Conservation (phyloP, 208 protist species). For the Vickermania ingenoplastis region DNA sequence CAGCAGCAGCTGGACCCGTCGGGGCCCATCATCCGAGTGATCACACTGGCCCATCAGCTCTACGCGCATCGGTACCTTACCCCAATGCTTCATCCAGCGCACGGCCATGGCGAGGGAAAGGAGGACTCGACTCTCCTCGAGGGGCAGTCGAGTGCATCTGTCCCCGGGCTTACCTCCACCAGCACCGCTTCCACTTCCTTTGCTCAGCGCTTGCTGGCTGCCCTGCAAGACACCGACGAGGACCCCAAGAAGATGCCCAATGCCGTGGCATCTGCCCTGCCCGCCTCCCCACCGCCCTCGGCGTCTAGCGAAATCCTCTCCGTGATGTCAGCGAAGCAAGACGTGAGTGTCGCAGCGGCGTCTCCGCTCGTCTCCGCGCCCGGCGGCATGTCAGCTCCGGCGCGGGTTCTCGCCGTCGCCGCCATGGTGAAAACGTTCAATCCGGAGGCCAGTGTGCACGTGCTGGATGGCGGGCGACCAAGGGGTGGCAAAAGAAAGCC, state of each 20-base stretch:
- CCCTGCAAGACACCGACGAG: not conserved
- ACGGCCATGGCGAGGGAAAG: conserved; percentile 28
- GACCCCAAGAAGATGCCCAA: not conserved
- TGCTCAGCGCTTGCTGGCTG: not conserved
- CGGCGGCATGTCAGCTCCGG: conserved; percentile 34
- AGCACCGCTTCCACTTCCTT: not conserved
- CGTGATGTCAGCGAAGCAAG: not conserved
- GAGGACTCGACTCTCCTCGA: conserved; percentile 29
- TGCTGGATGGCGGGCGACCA: conserved; percentile 48
- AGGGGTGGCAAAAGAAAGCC: too few species aligned
- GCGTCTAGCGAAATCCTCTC: too few species aligned
- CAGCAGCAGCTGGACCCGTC: conserved; percentile 1
- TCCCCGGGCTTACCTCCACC: not conserved
- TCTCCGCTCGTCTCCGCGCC: not conserved
- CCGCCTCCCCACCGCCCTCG: not conserved
- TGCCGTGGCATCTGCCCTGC: not conserved
- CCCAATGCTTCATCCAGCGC: not conserved
- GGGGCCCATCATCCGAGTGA: conserved; percentile 49
- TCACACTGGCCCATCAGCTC: conserved; percentile 71
- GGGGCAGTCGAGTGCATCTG: conserved; percentile 33
- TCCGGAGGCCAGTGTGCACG: conserved; percentile 66
- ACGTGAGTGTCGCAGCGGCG: not conserved
- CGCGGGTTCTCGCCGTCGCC: conserved; percentile 69
- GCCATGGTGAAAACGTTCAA: conserved; percentile 84
- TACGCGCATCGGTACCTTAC: conserved; percentile 63